These are phyloP conservation scores for Lagenaria siceraria DNA, from an alignment of 306 rosid species.

Conservation along the genomic window DNA sequence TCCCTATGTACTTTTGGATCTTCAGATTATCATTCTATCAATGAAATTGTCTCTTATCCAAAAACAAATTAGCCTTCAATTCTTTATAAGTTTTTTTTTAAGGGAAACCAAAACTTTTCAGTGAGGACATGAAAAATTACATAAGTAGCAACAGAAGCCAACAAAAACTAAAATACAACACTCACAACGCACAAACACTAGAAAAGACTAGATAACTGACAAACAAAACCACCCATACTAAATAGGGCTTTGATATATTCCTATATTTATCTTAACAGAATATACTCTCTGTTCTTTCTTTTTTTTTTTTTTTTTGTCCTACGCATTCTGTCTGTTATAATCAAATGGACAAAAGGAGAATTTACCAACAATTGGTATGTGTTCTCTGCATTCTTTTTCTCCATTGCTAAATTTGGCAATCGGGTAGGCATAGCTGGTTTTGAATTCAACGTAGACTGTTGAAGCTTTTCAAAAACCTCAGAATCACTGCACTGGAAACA, in stretches of 20 bases:
- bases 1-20: too few relatives aligned
- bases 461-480: conserved; percentile 62
- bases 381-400: conserved; percentile 40
- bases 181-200: neutral
- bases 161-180: neutral
- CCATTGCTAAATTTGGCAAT: conserved; percentile 51
- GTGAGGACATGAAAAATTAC: neutral
- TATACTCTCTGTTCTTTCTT: neutral
- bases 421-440: conserved; percentile 30
- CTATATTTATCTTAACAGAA: conserved; percentile 5
- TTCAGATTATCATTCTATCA: too few relatives aligned
- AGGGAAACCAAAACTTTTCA: neutral
- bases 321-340: neutral
- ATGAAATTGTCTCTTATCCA: too few relatives aligned
- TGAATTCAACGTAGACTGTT: conserved; percentile 52
- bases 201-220: neutral
- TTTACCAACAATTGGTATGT: conserved; percentile 58
- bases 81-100: neutral
- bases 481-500: conserved; percentile 62
- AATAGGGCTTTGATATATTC: neutral
- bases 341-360: conserved; percentile 13
- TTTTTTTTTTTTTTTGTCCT: neutral
- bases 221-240: neutral
- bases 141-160: neutral
- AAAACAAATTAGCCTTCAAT: neutral